phyloP scores from a whole-genome alignment of 2,329 filamentous ascomycete species.

The Monascus ruber region DNA sequence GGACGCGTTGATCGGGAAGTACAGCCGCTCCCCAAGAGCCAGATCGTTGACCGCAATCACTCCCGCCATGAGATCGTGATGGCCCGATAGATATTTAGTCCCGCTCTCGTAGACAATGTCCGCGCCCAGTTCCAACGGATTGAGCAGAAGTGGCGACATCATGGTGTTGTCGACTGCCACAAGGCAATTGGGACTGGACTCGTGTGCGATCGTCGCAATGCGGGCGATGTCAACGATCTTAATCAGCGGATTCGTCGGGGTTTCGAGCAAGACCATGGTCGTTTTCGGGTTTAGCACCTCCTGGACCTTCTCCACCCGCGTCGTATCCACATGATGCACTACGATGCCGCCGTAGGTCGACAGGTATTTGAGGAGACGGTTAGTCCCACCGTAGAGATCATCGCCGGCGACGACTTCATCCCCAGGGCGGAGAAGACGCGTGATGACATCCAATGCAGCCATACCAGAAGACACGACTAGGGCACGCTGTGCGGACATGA shows the following conservation, averaged over 20 bases:
- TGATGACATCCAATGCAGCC: constrained; percentile 95
- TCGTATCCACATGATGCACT: constrained; percentile 95
- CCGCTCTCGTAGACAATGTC: constrained; percentile 97
- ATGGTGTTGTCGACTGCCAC: constrained; percentile 98
- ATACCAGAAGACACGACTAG: constrained; percentile 94
- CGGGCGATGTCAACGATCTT: constrained; percentile 88
- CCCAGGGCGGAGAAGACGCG: constrained; percentile 74
- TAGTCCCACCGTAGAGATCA: constrained; percentile 90
- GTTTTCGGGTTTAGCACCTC: constrained; percentile 66
- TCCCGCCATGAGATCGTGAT: constrained; percentile 98
- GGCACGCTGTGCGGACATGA: constrained; percentile 88
- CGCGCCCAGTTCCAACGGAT: constrained; percentile 85
- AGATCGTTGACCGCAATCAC: constrained; percentile 85
- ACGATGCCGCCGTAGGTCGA: constrained; percentile 80
- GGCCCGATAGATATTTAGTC: constrained; percentile 94
- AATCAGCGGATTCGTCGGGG: constrained; percentile 93
- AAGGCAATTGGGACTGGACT: constrained; percentile 63
- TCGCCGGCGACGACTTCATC: constrained; percentile 97
- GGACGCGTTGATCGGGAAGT: constrained; percentile 93
- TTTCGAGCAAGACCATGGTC: constrained; percentile 90
- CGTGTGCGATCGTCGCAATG: constrained; percentile 67
- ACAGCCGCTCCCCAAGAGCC: constrained; percentile 74
- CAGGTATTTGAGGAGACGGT: constrained; percentile 85
- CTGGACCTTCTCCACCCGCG: constrained; percentile 58
- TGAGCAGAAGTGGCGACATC: constrained; percentile 88